Percentiles rank a stretch among this genome's conserved stretches.
Conservation (phyloP, 208 protist species). For the Novymonas esmeraldas region DNA sequence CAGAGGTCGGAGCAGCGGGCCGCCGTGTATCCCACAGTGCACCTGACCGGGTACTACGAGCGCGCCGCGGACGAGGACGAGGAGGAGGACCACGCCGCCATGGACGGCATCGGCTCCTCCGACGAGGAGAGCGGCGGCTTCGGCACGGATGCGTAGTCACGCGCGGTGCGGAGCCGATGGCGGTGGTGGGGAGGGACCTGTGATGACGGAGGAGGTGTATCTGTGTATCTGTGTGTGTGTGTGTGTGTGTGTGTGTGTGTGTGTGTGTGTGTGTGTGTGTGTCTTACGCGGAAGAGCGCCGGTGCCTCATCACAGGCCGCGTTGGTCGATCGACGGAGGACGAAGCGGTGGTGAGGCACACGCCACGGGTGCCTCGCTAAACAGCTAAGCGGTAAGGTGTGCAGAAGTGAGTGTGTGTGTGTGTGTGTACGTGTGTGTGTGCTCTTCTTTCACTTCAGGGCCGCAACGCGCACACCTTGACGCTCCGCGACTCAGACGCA, state of each 20-base stretch:
- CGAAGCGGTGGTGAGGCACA: too few relatives aligned
- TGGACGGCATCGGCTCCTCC: slow-evolving; percentile 32
- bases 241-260: not conserved
- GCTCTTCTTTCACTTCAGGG: too few relatives aligned
- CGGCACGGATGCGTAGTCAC: not conserved
- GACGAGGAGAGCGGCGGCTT: slow-evolving; percentile 16
- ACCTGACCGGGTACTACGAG: slow-evolving; percentile 85
- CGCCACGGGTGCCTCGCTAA: too few relatives aligned
- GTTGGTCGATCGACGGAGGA: too few relatives aligned
- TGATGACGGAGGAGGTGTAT: not conserved
- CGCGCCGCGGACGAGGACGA: slow-evolving; percentile 46
- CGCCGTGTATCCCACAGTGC: slow-evolving; percentile 50
- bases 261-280: not conserved
- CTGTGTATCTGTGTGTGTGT: not conserved
- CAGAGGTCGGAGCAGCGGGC: slow-evolving; percentile 15
- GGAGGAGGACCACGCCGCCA: slow-evolving; percentile 22
- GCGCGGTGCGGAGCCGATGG: too few relatives aligned
- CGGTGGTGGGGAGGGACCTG: not conserved
- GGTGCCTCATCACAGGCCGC: too few relatives aligned
- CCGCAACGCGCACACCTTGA: too few relatives aligned
- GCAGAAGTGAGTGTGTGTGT: too few relatives aligned
- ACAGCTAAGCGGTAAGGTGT: too few relatives aligned
- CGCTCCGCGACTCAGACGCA: too few relatives aligned
- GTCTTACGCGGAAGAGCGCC: too few relatives aligned
- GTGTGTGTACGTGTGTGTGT: too few relatives aligned